phyloP scores from a whole-genome alignment of 257 asterid genomes.

The Solanum chaucha region DNA sequence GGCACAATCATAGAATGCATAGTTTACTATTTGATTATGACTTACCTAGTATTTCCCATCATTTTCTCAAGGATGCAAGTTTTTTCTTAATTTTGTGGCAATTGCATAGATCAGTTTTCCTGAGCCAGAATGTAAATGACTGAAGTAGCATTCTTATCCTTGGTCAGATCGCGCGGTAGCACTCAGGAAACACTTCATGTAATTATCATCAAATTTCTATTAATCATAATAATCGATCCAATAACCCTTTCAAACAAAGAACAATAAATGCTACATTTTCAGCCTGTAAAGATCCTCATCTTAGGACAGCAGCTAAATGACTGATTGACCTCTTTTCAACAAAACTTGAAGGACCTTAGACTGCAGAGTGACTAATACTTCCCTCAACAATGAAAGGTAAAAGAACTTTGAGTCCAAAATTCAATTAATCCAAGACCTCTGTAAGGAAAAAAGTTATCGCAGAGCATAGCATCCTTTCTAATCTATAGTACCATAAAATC shows the following conservation, averaged over 20 bases:
- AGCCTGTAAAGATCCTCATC: not conserved
- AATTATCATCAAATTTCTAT: not conserved
- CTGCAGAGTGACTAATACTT: not conserved
- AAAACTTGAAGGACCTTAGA: not conserved
- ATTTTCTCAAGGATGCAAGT: not conserved
- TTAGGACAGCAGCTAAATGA: not conserved
- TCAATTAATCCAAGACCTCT: not conserved
- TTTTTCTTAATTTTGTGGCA: not conserved
- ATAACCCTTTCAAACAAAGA: not conserved
- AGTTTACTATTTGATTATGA: not conserved
- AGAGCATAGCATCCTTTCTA: not conserved
- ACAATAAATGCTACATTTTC: not conserved
- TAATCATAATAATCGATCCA: not conserved
- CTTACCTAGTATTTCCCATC: not conserved
- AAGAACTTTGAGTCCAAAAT: not conserved
- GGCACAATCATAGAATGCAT: not conserved
- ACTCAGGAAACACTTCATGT: not conserved
- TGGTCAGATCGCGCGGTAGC: not conserved
- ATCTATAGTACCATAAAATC: not conserved
- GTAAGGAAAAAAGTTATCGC: not conserved
- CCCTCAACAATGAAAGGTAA: not conserved
- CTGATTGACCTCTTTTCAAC: not conserved
- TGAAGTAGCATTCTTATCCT: not conserved
- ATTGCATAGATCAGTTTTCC: not conserved
- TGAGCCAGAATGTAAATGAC: not conserved